Conservation (phyloP, 2,329 filamentous ascomycete species). For the Ceratocystis papillata region DNA sequence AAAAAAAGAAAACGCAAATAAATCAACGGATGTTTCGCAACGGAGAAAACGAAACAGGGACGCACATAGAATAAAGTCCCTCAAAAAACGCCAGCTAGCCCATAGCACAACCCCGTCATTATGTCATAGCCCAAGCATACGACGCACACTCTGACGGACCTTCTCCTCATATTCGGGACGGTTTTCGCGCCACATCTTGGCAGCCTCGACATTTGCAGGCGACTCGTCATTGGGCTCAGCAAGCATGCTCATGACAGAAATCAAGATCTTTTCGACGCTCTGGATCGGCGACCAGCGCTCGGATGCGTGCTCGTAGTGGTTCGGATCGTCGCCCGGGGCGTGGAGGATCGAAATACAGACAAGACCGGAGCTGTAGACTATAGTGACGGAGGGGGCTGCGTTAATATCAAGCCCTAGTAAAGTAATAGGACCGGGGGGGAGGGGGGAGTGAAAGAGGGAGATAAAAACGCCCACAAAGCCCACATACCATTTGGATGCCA, state of each 20-base stretch:
- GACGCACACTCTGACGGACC: conserved; percentile 71
- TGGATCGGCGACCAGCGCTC: conserved; percentile 97
- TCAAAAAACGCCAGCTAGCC: background rate
- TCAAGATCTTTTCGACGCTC: conserved; percentile 93
- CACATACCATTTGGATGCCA: conserved; percentile 87
- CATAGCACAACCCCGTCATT: background rate
- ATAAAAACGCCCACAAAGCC: background rate
- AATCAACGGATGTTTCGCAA: background rate
- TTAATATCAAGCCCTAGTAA: background rate
- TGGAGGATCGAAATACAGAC: conserved; percentile 99
- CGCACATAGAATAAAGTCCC: background rate
- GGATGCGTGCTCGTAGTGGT: conserved; percentile 92
- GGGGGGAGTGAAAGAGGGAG: background rate
- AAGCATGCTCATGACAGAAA: conserved; percentile 96
- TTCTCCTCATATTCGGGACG: conserved; percentile 73
- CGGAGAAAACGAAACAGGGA: background rate
- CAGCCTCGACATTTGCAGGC: conserved; percentile 90
- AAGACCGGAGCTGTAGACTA: conserved; percentile 81
- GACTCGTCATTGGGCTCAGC: conserved; percentile 96
- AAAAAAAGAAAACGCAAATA: conserved; percentile 5
- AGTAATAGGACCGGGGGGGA: background rate
- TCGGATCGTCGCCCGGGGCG: conserved; percentile 90
- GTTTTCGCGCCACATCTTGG: conserved; percentile 88
- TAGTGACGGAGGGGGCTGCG: background rate
- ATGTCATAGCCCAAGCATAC: conserved; percentile 59